These are phyloP conservation scores for Kwoniella pini DNA, from an alignment of 768 basidiomycete genomes.

Conservation along the genomic window DNA sequence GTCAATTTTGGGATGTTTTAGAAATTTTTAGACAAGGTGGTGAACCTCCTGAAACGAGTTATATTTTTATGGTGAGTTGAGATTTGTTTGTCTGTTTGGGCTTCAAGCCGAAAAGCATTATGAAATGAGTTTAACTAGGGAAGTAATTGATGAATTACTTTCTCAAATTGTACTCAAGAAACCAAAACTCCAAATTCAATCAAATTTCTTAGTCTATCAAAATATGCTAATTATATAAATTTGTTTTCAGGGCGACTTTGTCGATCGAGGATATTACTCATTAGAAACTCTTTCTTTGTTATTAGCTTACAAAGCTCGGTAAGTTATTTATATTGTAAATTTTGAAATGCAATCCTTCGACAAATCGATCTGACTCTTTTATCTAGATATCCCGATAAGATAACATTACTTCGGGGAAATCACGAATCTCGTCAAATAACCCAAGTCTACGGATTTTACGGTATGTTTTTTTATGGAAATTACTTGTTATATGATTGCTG, in stretches of 20 bases:
- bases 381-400: constrained; percentile 95
- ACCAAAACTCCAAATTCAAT: no score
- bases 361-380: no score
- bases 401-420: constrained; percentile 96
- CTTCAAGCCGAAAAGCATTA: no score
- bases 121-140: no score
- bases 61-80: constrained; percentile 85
- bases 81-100: not conserved
- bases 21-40: constrained; percentile 96
- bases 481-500: not conserved
- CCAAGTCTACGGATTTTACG: constrained; percentile 99
- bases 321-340: constrained; percentile 4
- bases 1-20: constrained; percentile 98
- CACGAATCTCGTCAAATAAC: constrained; percentile 99
- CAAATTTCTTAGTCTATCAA: no score
- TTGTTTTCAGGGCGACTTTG: constrained; percentile 93
- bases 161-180: no score
- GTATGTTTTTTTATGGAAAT: constrained; percentile 57
- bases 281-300: constrained; percentile 97
- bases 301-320: constrained; percentile 77
- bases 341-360: no score
- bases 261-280: constrained; percentile 98
- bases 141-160: no score
- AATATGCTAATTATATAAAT: no score
- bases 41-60: constrained; percentile 98